These are phyloP conservation scores for Aspergillus baeticus DNA, from an alignment of 495 filamentous ascomycete genomes.

Conservation along the genomic window DNA sequence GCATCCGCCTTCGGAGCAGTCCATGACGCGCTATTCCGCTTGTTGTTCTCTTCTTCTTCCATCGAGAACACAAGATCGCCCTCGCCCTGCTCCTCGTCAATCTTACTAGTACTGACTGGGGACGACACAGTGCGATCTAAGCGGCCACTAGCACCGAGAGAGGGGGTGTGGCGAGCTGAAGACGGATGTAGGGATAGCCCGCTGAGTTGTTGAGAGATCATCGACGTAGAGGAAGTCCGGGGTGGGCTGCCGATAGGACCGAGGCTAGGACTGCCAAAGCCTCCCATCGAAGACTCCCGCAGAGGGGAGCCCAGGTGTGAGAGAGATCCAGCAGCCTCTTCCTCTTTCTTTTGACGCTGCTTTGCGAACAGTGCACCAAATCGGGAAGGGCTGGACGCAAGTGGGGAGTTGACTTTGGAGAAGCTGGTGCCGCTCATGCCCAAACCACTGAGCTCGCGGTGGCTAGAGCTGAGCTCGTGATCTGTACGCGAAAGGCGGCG, in stretches of 20 bases:
- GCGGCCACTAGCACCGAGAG: conserved; percentile 32
- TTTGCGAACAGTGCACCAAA: conserved; percentile 83
- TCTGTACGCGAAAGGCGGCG: conserved; percentile 76
- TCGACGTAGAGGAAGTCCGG: conserved; percentile 63
- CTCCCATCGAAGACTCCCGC: conserved; percentile 71
- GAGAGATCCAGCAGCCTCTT: conserved; percentile 57
- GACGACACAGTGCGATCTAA: conserved; percentile 47
- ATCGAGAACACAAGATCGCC: conserved; percentile 76
- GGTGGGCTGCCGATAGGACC: conserved; percentile 61
- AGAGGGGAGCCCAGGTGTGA: conserved; percentile 92
- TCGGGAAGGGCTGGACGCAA: conserved; percentile 77
- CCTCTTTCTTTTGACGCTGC: conserved; percentile 71
- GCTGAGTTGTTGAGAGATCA: conserved; percentile 67
- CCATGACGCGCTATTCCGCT: conserved; percentile 41
- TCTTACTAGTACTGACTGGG: conserved; percentile 57
- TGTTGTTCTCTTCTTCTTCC: conserved; percentile 65
- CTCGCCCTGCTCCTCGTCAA: conserved; percentile 68
- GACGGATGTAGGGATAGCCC: conserved; percentile 48
- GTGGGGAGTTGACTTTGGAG: conserved; percentile 78
- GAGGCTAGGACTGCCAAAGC: conserved; percentile 61
- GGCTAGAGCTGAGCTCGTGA: conserved; percentile 59
- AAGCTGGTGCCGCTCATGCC: conserved; percentile 60
- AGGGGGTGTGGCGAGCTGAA: conserved; percentile 38
- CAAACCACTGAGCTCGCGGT: conserved; percentile 59
- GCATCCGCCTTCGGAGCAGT: conserved; percentile 18